These are phyloP conservation scores for Umbilicus rupestris DNA, from an alignment of 164 flowering plant species.

Conservation along the genomic window DNA sequence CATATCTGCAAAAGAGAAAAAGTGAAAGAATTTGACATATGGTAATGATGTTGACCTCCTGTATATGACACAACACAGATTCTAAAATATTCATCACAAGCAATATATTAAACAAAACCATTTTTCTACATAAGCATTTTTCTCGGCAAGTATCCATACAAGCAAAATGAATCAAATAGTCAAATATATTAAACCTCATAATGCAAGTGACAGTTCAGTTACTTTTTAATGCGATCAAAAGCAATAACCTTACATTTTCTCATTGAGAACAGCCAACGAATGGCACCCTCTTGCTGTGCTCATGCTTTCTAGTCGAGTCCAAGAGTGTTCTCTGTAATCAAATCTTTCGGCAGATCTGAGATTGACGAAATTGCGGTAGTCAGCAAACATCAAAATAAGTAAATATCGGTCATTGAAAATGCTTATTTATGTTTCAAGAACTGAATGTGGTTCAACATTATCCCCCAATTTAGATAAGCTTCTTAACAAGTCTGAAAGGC, in stretches of 20 bases:
- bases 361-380: neutral
- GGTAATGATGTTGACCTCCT: neutral
- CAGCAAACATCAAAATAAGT: neutral
- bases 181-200: neutral
- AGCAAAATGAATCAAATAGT: neutral
- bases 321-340: slow-evolving; percentile 38
- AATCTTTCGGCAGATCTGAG: slow-evolving; percentile 42
- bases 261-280: slow-evolving; percentile 30
- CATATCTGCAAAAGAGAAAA: slow-evolving; percentile 26
- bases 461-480: neutral
- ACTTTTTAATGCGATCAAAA: neutral
- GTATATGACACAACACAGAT: neutral
- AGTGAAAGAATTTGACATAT: neutral
- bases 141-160: neutral
- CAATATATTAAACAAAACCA: neutral
- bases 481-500: neutral
- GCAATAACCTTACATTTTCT: slow-evolving; percentile 33
- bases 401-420: neutral
- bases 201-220: neutral
- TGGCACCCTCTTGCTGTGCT: slow-evolving; percentile 35
- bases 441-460: neutral
- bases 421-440: neutral
- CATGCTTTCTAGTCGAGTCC: slow-evolving; percentile 33
- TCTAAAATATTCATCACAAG: neutral
- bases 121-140: neutral